A percentile compares a stretch with the other conserved stretches of the same genome.
Conservation (phyloP, 75 land plant genomes). For the Picea sitchensis region DNA sequence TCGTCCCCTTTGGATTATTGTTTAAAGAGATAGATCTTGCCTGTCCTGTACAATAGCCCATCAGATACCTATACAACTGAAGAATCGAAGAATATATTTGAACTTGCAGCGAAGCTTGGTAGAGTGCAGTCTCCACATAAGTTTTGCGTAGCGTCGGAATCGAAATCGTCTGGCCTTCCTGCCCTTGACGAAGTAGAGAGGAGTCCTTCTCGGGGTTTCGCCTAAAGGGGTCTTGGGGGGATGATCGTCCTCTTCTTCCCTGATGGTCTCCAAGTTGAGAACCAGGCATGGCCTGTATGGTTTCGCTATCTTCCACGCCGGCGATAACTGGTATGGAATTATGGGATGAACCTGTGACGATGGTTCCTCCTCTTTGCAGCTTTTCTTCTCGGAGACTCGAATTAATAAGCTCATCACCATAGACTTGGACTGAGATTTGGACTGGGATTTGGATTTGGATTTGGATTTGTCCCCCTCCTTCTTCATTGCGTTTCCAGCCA, state of each 20-base stretch:
- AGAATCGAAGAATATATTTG: neutral
- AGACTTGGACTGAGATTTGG: no score
- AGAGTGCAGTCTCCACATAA: slow-evolving; percentile 2
- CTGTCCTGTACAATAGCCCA: no score
- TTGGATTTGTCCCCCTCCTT: no score
- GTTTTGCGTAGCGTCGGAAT: neutral
- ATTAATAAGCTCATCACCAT: no score
- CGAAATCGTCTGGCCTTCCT: neutral
- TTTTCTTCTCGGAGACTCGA: neutral
- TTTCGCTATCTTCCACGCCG: neutral
- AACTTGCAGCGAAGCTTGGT: neutral
- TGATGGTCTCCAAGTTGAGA: slow-evolving; percentile 2
- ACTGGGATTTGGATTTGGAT: no score
- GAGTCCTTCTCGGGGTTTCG: neutral
- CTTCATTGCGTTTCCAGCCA: no score
- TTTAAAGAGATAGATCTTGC: no score
- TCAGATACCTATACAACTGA: neutral
- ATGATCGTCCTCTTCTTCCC: neutral
- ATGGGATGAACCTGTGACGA: neutral
- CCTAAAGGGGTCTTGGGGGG: neutral
- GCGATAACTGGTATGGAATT: neutral
- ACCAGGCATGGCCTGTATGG: slow-evolving; percentile 6
- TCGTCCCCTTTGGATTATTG: no score
- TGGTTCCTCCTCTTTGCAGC: neutral
- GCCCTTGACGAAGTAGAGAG: neutral